These are phyloP conservation scores for Eruca vesicaria DNA, from an alignment of 441 rosid genomes.

Conservation along the genomic window DNA sequence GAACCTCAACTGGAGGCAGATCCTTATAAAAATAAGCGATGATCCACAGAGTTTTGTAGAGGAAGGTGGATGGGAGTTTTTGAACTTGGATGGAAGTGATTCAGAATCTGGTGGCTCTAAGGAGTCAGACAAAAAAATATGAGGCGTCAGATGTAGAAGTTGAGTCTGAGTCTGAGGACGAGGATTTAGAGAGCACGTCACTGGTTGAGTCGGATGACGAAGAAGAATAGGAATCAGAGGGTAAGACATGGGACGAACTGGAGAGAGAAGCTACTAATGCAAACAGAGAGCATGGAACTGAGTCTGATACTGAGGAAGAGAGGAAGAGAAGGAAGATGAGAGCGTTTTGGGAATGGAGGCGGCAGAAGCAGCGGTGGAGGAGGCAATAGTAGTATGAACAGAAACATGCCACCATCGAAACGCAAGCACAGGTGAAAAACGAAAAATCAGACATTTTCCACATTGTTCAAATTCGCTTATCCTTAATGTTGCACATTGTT, in stretches of 20 bases:
- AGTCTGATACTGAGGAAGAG: conserved; percentile 90
- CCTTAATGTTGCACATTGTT: neutral
- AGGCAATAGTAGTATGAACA: conserved; percentile 22
- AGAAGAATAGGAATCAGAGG: conserved; percentile 71
- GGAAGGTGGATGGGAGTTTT: conserved; percentile 92
- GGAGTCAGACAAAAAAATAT: conserved; percentile 85
- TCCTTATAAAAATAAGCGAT: conserved; percentile 77
- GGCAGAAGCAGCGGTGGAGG: conserved; percentile 19
- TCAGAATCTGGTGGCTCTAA: conserved; percentile 73
- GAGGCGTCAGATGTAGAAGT: conserved; percentile 79
- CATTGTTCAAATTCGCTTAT: too few species aligned
- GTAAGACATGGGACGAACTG: conserved; percentile 94
- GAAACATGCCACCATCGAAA: conserved; percentile 32
- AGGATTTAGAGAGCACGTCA: conserved; percentile 66
- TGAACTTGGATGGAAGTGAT: conserved; percentile 84
- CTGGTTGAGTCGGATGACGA: conserved; percentile 88
- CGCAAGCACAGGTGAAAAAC: conserved; percentile 33
- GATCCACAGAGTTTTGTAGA: conserved; percentile 85
- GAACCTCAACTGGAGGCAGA: conserved; percentile 92
- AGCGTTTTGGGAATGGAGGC: conserved; percentile 50
- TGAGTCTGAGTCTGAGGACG: conserved; percentile 78
- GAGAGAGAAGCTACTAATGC: conserved; percentile 94
- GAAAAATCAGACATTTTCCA: neutral
- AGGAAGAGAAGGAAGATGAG: conserved; percentile 83
- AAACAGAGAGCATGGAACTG: conserved; percentile 78